A percentile compares a stretch with the other conserved stretches of the same genome.
These are phyloP conservation scores for Astragalus glycyphyllos DNA, from an alignment of 306 rosid species.

Conservation along the genomic window DNA sequence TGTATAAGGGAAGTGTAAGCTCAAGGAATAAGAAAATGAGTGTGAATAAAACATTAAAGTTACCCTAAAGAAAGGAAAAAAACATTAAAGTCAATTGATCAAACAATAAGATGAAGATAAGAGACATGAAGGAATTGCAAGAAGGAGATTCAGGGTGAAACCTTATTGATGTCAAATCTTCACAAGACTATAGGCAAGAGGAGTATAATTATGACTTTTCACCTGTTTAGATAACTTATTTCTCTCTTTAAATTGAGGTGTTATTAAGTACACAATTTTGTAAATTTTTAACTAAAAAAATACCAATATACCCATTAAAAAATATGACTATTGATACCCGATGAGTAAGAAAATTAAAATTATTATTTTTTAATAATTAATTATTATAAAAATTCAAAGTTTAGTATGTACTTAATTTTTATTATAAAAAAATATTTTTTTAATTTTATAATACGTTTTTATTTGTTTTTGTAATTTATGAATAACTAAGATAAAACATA, in stretches of 20 bases:
- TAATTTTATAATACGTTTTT: background rate
- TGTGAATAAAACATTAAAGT: no score
- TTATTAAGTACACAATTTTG: background rate
- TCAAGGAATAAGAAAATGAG: background rate
- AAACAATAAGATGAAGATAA: constrained; percentile 20
- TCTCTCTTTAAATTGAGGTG: background rate
- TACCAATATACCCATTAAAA: no score
- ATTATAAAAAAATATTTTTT: background rate
- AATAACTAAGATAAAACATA: background rate
- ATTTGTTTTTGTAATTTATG: background rate
- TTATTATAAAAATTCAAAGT: background rate
- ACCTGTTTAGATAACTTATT: no score
- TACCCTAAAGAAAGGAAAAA: no score
- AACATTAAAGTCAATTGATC: background rate
- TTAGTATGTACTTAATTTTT: no score
- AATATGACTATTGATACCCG: no score
- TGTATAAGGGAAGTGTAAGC: no score
- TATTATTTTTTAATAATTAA: no score
- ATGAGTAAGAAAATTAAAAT: no score
- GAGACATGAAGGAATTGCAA: no score
- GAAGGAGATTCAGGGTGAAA: no score
- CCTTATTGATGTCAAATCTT: constrained; percentile 32
- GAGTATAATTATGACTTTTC: background rate
- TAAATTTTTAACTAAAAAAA: background rate
- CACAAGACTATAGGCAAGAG: background rate